A percentile compares a stretch with the other conserved stretches of the same genome.
Evolutionary conservation across 2,329 filamentous ascomycete genomes (phyloP).

Genomic region (Elsinoe fawcettii): DNA sequence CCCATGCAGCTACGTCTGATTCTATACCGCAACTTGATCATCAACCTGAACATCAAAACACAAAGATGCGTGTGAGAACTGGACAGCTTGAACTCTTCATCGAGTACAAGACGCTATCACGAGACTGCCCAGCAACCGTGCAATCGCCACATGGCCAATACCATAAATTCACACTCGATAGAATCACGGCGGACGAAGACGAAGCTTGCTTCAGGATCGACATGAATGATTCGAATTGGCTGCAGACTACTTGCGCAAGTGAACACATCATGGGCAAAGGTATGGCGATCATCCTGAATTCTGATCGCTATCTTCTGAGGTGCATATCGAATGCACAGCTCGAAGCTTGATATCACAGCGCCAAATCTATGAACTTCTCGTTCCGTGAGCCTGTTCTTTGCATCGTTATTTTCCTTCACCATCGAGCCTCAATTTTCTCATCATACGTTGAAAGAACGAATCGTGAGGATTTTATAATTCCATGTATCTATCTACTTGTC

Average conservation of each 20-base stretch:
- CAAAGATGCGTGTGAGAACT: background rate
- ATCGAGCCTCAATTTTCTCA: too few relatives aligned
- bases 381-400: too few relatives aligned
- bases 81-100: background rate
- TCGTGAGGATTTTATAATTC: too few relatives aligned
- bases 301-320: background rate
- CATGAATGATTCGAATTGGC: background rate
- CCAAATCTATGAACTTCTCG: background rate
- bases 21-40: too few relatives aligned
- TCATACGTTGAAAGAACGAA: too few relatives aligned
- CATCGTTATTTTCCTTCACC: too few relatives aligned
- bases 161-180: background rate
- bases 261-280: background rate
- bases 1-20: too few relatives aligned
- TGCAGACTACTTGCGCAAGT: background rate
- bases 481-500: too few relatives aligned
- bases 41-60: too few relatives aligned
- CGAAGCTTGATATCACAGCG: background rate
- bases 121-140: too few relatives aligned
- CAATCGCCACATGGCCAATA: background rate
- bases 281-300: background rate
- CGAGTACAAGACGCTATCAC: background rate
- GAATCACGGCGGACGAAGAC: background rate
- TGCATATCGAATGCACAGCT: background rate
- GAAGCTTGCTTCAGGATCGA: background rate